A percentile compares a stretch with the other conserved stretches of the same genome.
Conservation (phyloP, 1,139 yeast genomes). For the Hansenula sp. region DNA sequence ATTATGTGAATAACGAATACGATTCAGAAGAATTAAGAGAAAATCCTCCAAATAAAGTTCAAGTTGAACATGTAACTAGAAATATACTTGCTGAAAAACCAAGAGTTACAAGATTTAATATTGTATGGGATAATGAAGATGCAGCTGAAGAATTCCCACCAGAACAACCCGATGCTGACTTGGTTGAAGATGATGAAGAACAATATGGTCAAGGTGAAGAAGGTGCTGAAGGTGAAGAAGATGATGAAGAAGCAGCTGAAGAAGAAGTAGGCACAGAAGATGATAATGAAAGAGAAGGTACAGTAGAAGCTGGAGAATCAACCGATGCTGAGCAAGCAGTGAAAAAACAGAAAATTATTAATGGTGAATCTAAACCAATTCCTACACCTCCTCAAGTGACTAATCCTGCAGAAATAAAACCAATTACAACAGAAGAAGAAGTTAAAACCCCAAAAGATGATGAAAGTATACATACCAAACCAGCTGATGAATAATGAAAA, state of each 20-base stretch:
- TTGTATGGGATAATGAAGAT: constrained; percentile 81
- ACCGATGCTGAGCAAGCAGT: constrained; percentile 27
- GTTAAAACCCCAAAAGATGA: constrained; percentile 5
- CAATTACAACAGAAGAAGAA: constrained; percentile 1
- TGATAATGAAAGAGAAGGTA: constrained; percentile 33
- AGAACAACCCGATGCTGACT: constrained; percentile 60
- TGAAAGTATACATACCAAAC: neutral
- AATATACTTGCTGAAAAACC: constrained; percentile 97
- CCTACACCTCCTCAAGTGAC: constrained; percentile 10
- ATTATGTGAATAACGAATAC: constrained; percentile 94
- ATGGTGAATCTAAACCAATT: constrained; percentile 8
- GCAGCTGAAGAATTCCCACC: constrained; percentile 71
- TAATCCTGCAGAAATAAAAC: constrained; percentile 2
- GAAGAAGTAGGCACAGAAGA: constrained; percentile 33
- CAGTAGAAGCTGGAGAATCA: constrained; percentile 30
- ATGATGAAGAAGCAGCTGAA: constrained; percentile 31
- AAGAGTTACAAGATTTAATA: constrained; percentile 91
- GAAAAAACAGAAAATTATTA: constrained; percentile 16
- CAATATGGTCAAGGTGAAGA: constrained; percentile 46
- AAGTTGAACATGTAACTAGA: constrained; percentile 89
- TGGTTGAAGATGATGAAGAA: constrained; percentile 48
- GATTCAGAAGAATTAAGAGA: constrained; percentile 90
- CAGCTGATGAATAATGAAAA: constrained; percentile 2
- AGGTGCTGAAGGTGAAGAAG: constrained; percentile 35
- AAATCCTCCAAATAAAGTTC: constrained; percentile 91